phyloP scores from a whole-genome alignment of 768 basidiomycete species.

The Clavulina sp. region DNA sequence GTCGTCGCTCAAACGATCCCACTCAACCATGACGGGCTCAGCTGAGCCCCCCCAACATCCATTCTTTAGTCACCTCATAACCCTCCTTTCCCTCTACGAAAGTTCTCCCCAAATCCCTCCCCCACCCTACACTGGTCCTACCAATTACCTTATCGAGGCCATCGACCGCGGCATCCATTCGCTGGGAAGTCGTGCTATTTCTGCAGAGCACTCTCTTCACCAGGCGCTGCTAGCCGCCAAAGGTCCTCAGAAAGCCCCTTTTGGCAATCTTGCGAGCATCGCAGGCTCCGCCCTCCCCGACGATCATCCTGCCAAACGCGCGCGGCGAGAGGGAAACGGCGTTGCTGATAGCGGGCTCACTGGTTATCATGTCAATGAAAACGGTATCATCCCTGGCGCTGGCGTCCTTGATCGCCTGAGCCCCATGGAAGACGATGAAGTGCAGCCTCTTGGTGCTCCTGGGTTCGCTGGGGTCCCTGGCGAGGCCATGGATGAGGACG shows the following conservation, averaged over 20 bases:
- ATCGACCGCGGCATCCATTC: conserved; percentile 35
- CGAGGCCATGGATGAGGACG: not conserved
- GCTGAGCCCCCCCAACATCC: conserved; percentile 13
- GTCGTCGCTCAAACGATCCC: not conserved
- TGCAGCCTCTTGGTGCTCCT: not conserved
- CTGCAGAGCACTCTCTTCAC: conserved; percentile 25
- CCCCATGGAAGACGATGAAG: conserved; percentile 6
- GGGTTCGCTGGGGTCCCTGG: not conserved
- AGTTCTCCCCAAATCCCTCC: conserved; percentile 20
- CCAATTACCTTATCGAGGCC: conserved; percentile 40
- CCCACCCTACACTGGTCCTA: conserved; percentile 24
- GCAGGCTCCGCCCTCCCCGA: not conserved
- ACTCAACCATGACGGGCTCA: not conserved
- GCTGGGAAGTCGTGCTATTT: conserved; percentile 36
- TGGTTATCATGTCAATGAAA: conserved; percentile 2
- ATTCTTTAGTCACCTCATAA: conserved; percentile 38
- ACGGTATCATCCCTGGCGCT: not conserved
- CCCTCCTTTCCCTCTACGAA: conserved; percentile 41
- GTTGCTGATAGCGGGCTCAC: conserved; percentile 2
- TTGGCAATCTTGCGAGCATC: not conserved
- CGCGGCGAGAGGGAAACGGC: not conserved
- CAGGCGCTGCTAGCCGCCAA: not conserved
- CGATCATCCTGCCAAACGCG: not conserved
- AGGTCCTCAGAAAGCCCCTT: not conserved
- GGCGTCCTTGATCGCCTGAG: not conserved